phyloP scores from a whole-genome alignment of 306 rosid genomes.

The Hippophae rhamnoides region DNA sequence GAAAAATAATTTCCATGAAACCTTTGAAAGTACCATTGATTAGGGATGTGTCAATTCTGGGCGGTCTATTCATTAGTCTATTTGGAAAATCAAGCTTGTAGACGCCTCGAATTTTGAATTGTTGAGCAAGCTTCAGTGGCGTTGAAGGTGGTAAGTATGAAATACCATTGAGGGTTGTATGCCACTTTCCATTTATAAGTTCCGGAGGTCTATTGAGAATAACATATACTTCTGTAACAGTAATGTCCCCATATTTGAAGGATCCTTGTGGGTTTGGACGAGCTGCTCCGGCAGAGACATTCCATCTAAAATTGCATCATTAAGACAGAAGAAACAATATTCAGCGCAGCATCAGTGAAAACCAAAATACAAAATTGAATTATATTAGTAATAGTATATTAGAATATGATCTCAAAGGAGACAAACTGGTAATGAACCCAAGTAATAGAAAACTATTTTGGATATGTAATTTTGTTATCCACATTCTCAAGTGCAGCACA shows the following conservation, averaged over 20 bases:
- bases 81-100: constrained; percentile 80
- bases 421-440: background rate
- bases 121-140: constrained; percentile 62
- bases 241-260: constrained; percentile 62
- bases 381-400: background rate
- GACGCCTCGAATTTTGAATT: constrained; percentile 61
- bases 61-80: constrained; percentile 56
- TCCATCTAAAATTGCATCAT: constrained; percentile 47
- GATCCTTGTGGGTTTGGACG: constrained; percentile 92
- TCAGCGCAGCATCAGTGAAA: background rate
- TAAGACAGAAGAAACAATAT: constrained; percentile 5
- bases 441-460: background rate
- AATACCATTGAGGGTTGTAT: constrained; percentile 72
- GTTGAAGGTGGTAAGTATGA: constrained; percentile 77
- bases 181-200: constrained; percentile 70
- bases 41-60: constrained; percentile 64
- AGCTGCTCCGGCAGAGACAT: constrained; percentile 75
- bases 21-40: constrained; percentile 66
- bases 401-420: background rate
- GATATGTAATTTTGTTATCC: background rate
- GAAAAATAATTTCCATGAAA: constrained; percentile 78
- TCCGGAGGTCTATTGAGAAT: constrained; percentile 61
- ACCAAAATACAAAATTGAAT: background rate
- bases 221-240: constrained; percentile 59
- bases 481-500: too few relatives aligned